Evolutionary conservation across 768 basidiomycete species (phyloP), one percentile per base, ranked within the genome.

Genomic region (Mycena amicta): DNA sequence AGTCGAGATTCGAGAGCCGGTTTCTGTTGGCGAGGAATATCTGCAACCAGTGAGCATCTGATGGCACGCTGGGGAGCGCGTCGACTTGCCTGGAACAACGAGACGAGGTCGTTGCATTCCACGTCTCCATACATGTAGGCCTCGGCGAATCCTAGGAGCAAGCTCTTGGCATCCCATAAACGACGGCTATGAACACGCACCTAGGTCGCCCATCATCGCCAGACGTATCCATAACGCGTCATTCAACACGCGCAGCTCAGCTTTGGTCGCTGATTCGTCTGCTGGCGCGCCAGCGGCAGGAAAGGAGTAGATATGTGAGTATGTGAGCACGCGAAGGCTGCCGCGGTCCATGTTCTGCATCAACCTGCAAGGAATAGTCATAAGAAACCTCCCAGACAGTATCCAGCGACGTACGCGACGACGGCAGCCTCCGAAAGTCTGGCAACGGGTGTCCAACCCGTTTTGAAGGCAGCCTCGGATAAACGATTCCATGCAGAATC

Each of bases 71-170:
- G 23, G 22, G 5, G 41, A 23, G 25, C 8, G 23, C 26, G 22
- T 16, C 29, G 22, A 71, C 80, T 64, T 58, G 86, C 88, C 70
- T 81, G 72, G 73, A 90, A 90, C 0, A 90, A 70, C 3, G 80
- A 72, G 3, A 83, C 78, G n/a, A 92, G 76, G 64, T 89, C 81
- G 55, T 84, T 80, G 53, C 85, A 85, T 62, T 87, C 83, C 28
- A 89, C 83, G 45, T 92, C 89, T 5, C 89, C 88, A 55, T 84
- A 85, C 90, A 92, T 91, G 71, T 85, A 90, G 0, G 86, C 84
- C 70, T 92, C 90, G 4, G 86, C 79, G 64, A 92, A 90, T 3
- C 88, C 90, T n/a, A n/a, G n/a, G n/a, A n/a, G n/a, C n/a, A n/a
- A n/a, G n/a, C n/a, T n/a, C n/a, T n/a, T n/a, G n/a, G n/a, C n/a